Percentiles rank a stretch among this genome's conserved stretches.
phyloP scores from a whole-genome alignment of 352 stramenopile genomes.

The Phytophthora pluvialis region DNA sequence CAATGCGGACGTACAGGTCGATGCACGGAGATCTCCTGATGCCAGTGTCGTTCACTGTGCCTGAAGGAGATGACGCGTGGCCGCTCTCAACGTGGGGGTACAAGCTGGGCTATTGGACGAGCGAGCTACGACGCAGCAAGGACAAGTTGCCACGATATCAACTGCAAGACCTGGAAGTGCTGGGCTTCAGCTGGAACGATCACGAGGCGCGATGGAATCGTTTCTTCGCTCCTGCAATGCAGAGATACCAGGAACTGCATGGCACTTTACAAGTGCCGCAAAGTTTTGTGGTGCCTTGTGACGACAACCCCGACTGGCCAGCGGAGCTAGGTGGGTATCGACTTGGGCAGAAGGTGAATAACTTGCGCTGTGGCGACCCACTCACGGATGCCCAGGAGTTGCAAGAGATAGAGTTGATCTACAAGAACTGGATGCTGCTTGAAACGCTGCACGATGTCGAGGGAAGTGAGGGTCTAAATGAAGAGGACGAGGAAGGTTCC shows the following conservation, averaged over 20 bases:
- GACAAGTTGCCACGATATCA: conserved; percentile 40
- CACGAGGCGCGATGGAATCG: conserved; percentile 45
- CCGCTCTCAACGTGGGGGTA: conserved; percentile 45
- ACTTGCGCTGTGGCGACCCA: conserved; percentile 39
- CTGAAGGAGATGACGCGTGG: conserved; percentile 27
- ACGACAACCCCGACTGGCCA: conserved; percentile 39
- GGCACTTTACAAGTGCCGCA: conserved; percentile 41
- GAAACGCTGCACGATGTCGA: conserved; percentile 44
- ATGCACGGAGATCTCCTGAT: conserved; percentile 43
- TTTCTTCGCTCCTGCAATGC: conserved; percentile 45
- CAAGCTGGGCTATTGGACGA: conserved; percentile 51
- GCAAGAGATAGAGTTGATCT: conserved; percentile 47
- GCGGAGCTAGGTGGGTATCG: conserved; percentile 40
- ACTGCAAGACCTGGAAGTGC: conserved; percentile 34
- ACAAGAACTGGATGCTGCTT: conserved; percentile 55
- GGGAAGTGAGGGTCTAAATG: not conserved
- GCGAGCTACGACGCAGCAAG: conserved; percentile 41
- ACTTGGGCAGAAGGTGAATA: conserved; percentile 54
- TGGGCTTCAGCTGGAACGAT: conserved; percentile 48
- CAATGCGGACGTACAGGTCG: conserved; percentile 32
- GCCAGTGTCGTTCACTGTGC: conserved; percentile 41
- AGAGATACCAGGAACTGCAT: conserved; percentile 39
- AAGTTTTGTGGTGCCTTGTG: conserved; percentile 43
- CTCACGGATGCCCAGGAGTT: conserved; percentile 22
- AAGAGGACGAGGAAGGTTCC: not conserved